phyloP scores from a whole-genome alignment of 2,329 filamentous ascomycete genomes.

The Trichoderma oligosporum region DNA sequence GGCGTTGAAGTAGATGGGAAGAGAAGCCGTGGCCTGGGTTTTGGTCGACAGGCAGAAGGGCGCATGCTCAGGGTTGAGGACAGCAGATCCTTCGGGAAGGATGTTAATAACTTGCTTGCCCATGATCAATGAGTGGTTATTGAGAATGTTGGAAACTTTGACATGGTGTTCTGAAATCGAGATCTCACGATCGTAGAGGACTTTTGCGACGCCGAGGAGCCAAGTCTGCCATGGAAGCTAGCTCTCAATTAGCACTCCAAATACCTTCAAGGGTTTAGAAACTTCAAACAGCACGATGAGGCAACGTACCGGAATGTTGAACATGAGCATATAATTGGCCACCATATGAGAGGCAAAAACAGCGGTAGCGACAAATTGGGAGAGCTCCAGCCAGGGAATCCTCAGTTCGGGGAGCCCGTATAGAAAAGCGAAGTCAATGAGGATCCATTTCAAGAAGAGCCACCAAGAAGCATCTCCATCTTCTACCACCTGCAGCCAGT shows the following conservation, averaged over 20 bases:
- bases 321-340: slow-evolving; percentile 85
- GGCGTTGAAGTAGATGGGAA: slow-evolving; percentile 92
- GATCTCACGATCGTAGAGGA: slow-evolving; percentile 88
- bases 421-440: slow-evolving; percentile 80
- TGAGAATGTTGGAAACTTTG: slow-evolving; percentile 79
- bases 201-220: slow-evolving; percentile 68
- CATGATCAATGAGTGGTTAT: slow-evolving; percentile 90
- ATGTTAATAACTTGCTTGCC: slow-evolving; percentile 98
- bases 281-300: not conserved
- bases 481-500: slow-evolving; percentile 74
- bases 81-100: slow-evolving; percentile 88
- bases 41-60: slow-evolving; percentile 75
- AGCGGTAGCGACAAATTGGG: slow-evolving; percentile 66
- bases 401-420: slow-evolving; percentile 81
- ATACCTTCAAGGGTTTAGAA: not conserved
- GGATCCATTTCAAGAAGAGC: slow-evolving; percentile 90
- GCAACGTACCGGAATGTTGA: slow-evolving; percentile 68
- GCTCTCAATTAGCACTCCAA: not conserved
- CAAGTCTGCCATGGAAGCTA: slow-evolving; percentile 71
- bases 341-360: slow-evolving; percentile 69
- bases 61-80: slow-evolving; percentile 76
- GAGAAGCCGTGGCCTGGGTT: slow-evolving; percentile 54
- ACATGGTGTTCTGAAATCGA: slow-evolving; percentile 92
- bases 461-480: slow-evolving; percentile 84
- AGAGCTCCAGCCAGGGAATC: slow-evolving; percentile 96